Base-by-base conservation (phyloP, 2,329 filamentous ascomycete species). In the Colletotrichum agaves region DNA sequence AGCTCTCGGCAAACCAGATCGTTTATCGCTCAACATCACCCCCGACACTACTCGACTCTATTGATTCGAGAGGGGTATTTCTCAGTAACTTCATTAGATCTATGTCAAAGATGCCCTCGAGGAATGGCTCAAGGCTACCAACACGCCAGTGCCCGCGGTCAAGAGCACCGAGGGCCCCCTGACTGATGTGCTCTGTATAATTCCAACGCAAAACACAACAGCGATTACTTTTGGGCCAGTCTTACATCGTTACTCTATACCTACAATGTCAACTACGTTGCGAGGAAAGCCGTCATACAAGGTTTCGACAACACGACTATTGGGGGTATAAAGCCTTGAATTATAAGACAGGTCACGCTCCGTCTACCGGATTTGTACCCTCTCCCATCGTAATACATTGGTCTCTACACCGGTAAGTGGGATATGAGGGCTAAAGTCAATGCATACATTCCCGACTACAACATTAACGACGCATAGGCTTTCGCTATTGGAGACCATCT, bases 271-370 rank as follows among this genome's bases (percentile, higher is more conserved):
- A 68, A 67, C 5, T 64, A 74, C 56, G 57, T 78, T 3, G 75
- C 77, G 21, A 72, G 68, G 23, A 78, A 76, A 64, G 69, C 73
- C n/a, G 74, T 78, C 2, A 78, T 76, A 0, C 74, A 79, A 39
- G 78, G 78, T 1, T 53, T 70, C 2, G 78, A 80, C 44, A 72
- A 73, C 79, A 75, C 59, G 50, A 58, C 11, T 66, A 68, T 0
- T 80, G 77, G 78, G 73, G 74, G 15, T 77, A 67, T 52, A 78
- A 78, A 59, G 74, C 75, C 5, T 63, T 80, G 7, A 79, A 79
- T 70, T 78, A 80, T 31, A 78, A 80, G 73, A 78, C 76, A 0
- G 78, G 78, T 5, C 79, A 80, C 53, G 69, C 78, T 81, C 71
- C 79, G 78, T 59, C 64, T 81, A 55, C 77, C 79, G 0, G 78